Conservation (phyloP, 2,329 filamentous ascomycete species). For the Aciculosporium take region DNA sequence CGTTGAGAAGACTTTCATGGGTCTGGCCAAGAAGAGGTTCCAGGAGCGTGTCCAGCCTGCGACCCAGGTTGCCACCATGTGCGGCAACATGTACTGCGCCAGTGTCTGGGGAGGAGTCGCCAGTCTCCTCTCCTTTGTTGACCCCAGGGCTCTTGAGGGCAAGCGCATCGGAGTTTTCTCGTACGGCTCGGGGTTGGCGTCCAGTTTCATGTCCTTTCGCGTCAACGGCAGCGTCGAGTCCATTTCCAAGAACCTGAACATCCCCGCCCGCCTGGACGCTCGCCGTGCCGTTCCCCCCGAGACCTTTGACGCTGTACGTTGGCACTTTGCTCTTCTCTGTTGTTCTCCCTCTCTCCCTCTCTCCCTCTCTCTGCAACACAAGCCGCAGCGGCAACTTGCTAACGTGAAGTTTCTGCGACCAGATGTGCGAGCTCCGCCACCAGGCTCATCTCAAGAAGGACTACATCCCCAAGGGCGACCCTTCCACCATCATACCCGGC, state of each 20-base stretch:
- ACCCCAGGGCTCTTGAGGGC: conserved; percentile 48
- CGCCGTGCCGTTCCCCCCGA: conserved; percentile 54
- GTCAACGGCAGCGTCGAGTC: conserved; percentile 54
- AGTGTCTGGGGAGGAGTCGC: conserved; percentile 67
- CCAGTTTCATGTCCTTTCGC: conserved; percentile 61
- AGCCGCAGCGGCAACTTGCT: background rate
- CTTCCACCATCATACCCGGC: conserved; percentile 49
- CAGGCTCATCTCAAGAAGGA: conserved; percentile 72
- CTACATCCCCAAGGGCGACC: conserved; percentile 55
- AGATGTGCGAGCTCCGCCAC: conserved; percentile 72
- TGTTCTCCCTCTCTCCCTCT: background rate
- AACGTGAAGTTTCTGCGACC: conserved; percentile 7
- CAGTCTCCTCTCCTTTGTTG: conserved; percentile 51
- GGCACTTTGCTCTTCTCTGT: background rate
- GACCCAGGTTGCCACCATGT: conserved; percentile 65
- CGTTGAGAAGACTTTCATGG: conserved; percentile 80
- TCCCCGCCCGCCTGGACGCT: conserved; percentile 52
- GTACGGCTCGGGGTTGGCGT: conserved; percentile 62
- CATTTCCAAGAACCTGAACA: conserved; percentile 54
- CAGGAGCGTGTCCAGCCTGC: conserved; percentile 60
- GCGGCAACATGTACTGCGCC: conserved; percentile 54
- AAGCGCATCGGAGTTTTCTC: conserved; percentile 67
- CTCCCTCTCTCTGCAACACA: background rate
- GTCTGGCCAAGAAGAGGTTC: conserved; percentile 70
- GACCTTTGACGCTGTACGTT: conserved; percentile 54